Evolutionary conservation across 805 yeast genomes (phyloP).

Genomic region (Wickerhamiella cacticola): DNA sequence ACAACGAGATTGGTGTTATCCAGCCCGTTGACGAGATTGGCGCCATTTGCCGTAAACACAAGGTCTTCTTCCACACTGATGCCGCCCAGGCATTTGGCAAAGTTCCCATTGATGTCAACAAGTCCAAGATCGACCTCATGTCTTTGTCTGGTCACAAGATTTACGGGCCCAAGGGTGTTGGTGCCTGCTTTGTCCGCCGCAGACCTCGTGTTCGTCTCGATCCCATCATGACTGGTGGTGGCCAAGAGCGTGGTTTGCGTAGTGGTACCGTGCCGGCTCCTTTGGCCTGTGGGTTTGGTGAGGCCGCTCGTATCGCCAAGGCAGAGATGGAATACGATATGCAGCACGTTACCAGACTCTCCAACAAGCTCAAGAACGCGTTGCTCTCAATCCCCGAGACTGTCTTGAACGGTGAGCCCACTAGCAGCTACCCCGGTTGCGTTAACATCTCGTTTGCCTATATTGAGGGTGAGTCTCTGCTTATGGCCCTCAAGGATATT

Average conservation of each 20-base stretch:
- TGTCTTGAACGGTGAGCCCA: conserved; percentile 72
- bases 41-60: conserved; percentile 65
- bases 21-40: conserved; percentile 96
- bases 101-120: conserved; percentile 83
- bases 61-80: conserved; percentile 94
- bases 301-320: conserved; percentile 78
- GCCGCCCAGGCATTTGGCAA: conserved; percentile 97
- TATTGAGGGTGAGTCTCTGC: conserved; percentile 92
- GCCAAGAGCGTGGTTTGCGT: conserved; percentile 96
- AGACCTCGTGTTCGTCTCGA: conserved; percentile 96
- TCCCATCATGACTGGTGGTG: conserved; percentile 94
- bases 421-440: conserved; percentile 77
- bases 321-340: conserved; percentile 65
- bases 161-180: conserved; percentile 96
- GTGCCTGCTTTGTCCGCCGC: conserved; percentile 90
- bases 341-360: conserved; percentile 54
- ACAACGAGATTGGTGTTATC: conserved; percentile 94
- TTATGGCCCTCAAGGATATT: conserved; percentile 95
- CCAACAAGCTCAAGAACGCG: conserved; percentile 60
- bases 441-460: conserved; percentile 94
- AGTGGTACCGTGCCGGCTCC: conserved; percentile 98
- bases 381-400: conserved; percentile 78
- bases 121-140: conserved; percentile 82
- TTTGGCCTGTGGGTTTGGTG: conserved; percentile 89
- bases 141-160: conserved; percentile 93